Conservation (phyloP, 495 filamentous ascomycete genomes). For the Eremomyces bilateralis region DNA sequence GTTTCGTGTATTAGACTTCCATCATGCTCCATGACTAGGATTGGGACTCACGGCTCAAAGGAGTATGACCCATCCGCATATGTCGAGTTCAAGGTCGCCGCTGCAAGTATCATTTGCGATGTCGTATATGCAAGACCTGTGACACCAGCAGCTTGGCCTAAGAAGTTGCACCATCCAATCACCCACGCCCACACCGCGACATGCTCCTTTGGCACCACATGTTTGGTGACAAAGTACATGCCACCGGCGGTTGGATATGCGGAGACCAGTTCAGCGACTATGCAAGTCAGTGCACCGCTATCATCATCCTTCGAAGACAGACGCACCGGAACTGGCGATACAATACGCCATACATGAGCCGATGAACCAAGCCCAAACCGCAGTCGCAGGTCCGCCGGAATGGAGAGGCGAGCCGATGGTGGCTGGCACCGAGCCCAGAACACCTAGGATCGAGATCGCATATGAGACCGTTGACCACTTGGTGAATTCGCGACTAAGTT, state of each 20-base stretch:
- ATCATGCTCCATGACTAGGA: too few relatives aligned
- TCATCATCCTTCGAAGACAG: not conserved
- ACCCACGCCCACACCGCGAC: slow-evolving; percentile 28
- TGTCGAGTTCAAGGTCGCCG: slow-evolving; percentile 36
- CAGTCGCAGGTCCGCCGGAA: slow-evolving; percentile 48
- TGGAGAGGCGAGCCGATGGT: slow-evolving; percentile 40
- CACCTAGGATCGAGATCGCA: slow-evolving; percentile 50
- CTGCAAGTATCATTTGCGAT: slow-evolving; percentile 44
- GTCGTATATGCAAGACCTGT: slow-evolving; percentile 47
- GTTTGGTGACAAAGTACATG: slow-evolving; percentile 27
- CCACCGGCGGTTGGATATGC: slow-evolving; percentile 31
- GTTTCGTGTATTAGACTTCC: slow-evolving; percentile 4
- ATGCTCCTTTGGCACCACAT: slow-evolving; percentile 22
- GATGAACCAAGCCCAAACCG: slow-evolving; percentile 52
- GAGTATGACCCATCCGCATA: slow-evolving; percentile 16
- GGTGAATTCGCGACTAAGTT: slow-evolving; percentile 42
- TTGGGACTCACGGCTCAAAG: slow-evolving; percentile 24
- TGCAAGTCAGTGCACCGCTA: slow-evolving; percentile 6
- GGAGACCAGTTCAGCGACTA: slow-evolving; percentile 31
- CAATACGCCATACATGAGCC: slow-evolving; percentile 46
- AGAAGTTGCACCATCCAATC: slow-evolving; percentile 44
- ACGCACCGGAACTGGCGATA: slow-evolving; percentile 37
- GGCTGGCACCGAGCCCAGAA: slow-evolving; percentile 47
- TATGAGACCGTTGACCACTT: slow-evolving; percentile 59
- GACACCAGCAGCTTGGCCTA: slow-evolving; percentile 41